Conservation (phyloP, 805 yeast species). For the Barnettozyma sp. region DNA sequence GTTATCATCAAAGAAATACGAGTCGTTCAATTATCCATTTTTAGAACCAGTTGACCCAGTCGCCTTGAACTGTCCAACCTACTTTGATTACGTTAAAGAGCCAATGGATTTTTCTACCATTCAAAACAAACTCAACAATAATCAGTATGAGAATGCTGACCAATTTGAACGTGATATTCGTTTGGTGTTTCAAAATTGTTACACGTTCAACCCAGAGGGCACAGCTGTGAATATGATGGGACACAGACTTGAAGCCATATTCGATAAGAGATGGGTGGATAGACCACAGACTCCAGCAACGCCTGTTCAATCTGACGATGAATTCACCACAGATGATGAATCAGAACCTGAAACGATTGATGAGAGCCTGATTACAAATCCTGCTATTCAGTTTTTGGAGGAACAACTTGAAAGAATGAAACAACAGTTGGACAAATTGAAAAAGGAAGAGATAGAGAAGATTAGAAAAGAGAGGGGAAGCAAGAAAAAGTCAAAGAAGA, state of each 20-base stretch:
- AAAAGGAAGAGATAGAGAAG: constrained; percentile 66
- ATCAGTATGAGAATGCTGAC: constrained; percentile 83
- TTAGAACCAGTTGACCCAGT: constrained; percentile 93
- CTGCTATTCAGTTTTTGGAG: constrained; percentile 85
- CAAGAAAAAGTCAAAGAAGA: constrained; percentile 35
- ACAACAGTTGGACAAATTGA: constrained; percentile 73
- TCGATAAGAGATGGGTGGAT: constrained; percentile 83
- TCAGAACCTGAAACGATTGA: constrained; percentile 54
- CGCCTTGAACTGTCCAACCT: constrained; percentile 86
- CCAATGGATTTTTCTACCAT: constrained; percentile 96
- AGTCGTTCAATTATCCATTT: constrained; percentile 82
- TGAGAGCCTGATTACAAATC: constrained; percentile 65
- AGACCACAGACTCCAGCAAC: constrained; percentile 59
- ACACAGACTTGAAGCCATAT: constrained; percentile 77
- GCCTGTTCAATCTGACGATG: constrained; percentile 25
- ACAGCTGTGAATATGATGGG: constrained; percentile 96
- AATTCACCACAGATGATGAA: constrained; percentile 32
- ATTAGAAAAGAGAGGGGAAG: constrained; percentile 51
- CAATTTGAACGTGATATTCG: constrained; percentile 80
- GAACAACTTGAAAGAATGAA: constrained; percentile 82
- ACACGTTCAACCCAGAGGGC: constrained; percentile 92
- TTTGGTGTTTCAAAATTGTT: constrained; percentile 83
- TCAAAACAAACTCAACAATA: constrained; percentile 71
- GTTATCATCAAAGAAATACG: constrained; percentile 74
- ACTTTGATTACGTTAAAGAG: constrained; percentile 74